These are phyloP conservation scores for Erysimum pusillum DNA, from an alignment of 441 rosid genomes.

Conservation along the genomic window DNA sequence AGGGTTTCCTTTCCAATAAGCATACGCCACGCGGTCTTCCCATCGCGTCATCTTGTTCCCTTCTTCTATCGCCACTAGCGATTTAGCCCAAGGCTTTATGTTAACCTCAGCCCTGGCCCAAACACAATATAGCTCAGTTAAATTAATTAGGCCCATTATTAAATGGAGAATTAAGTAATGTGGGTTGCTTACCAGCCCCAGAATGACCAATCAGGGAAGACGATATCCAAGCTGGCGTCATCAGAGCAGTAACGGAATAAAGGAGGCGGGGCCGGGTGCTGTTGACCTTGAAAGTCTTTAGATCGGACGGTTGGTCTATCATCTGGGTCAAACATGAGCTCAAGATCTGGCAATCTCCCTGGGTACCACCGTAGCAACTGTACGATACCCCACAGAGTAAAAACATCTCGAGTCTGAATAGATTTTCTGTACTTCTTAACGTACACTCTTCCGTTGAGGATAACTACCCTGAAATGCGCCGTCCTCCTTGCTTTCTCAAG, in stretches of 20 bases:
- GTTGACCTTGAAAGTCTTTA: constrained; percentile 45
- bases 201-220: constrained; percentile 76
- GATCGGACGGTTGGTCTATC: constrained; percentile 54
- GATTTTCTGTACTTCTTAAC: constrained; percentile 57
- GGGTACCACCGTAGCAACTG: constrained; percentile 75
- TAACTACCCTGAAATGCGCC: constrained; percentile 60
- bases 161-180: not conserved
- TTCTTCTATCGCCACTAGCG: constrained; percentile 51
- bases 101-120: constrained; percentile 60
- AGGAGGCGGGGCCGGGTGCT: constrained; percentile 52
- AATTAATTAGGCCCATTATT: not conserved
- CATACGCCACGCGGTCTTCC: constrained; percentile 64
- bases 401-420: constrained; percentile 58
- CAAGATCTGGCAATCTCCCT: constrained; percentile 63
- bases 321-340: constrained; percentile 60
- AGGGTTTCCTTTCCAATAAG: constrained; percentile 73
- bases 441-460: constrained; percentile 59
- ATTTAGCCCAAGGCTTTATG: constrained; percentile 61
- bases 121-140: not conserved
- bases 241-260: constrained; percentile 62
- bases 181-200: constrained; percentile 65
- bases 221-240: constrained; percentile 52
- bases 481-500: constrained; percentile 48
- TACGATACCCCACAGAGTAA: constrained; percentile 72
- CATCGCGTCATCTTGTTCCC: constrained; percentile 53